Percentiles rank a stretch among this genome's conserved stretches.
Evolutionary conservation across 148 eudicot species (phyloP).

Genomic region (Tetragonia tetragonoides): DNA sequence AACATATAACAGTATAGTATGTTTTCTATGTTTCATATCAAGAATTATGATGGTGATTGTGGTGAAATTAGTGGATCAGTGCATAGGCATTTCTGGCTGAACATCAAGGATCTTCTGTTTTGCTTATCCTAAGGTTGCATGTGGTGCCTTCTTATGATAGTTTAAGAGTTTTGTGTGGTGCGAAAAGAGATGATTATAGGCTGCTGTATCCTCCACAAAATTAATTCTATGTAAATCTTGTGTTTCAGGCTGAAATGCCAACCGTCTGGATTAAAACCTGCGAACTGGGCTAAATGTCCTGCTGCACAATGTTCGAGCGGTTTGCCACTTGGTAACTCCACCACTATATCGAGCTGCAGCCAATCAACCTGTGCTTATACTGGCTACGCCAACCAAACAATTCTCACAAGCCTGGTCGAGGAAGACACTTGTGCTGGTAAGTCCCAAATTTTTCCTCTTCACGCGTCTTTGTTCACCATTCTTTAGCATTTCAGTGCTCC

Average conservation of each 20-base stretch:
- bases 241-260: slow-evolving; percentile 57
- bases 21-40: no score
- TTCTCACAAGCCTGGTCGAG: slow-evolving; percentile 37
- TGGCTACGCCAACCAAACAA: slow-evolving; percentile 46
- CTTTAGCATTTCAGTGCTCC: neutral
- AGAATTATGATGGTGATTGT: no score
- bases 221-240: neutral
- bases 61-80: no score
- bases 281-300: slow-evolving; percentile 49
- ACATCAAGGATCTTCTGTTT: neutral
- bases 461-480: neutral
- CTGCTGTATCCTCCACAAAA: no score
- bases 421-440: slow-evolving; percentile 68
- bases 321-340: slow-evolving; percentile 44
- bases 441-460: neutral
- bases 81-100: no score
- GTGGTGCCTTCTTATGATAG: no score
- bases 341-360: slow-evolving; percentile 42
- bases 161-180: no score
- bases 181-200: no score
- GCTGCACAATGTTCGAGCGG: slow-evolving; percentile 38
- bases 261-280: slow-evolving; percentile 47
- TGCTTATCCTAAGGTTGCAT: neutral
- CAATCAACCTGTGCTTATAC: slow-evolving; percentile 60
- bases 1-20: no score